Percentiles rank a stretch among this genome's conserved stretches.
Evolutionary conservation across 228 moss, liverwort and hornwort genomes (phyloP).

Genomic region (Sphagnum fallax): DNA sequence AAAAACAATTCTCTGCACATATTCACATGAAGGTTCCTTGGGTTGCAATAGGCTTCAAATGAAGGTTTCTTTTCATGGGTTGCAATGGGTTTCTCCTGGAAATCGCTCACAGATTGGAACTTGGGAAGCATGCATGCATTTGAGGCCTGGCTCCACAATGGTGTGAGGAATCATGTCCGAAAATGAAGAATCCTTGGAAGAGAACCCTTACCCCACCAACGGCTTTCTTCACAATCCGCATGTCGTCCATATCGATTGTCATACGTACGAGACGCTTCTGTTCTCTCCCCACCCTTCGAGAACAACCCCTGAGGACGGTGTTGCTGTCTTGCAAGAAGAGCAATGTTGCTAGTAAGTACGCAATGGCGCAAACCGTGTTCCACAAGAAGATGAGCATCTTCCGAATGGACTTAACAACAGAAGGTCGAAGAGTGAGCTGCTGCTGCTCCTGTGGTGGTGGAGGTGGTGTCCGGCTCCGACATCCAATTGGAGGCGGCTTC

Average conservation of each 20-base stretch:
- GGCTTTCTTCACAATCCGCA: slow-evolving; percentile 48
- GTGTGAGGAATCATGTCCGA: too few relatives aligned
- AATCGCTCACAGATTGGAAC: background rate
- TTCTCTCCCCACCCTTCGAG: slow-evolving; percentile 34
- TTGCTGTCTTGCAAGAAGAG: slow-evolving; percentile 64
- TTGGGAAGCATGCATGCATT: too few relatives aligned
- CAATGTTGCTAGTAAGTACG: slow-evolving; percentile 39
- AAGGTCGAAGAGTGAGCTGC: background rate
- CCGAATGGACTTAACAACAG: background rate
- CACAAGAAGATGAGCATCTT: slow-evolving; percentile 20
- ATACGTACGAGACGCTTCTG: slow-evolving; percentile 37
- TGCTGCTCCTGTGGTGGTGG: slow-evolving; percentile 14
- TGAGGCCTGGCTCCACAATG: too few relatives aligned
- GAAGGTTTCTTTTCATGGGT: too few relatives aligned
- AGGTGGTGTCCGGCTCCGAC: too few relatives aligned
- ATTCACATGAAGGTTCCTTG: background rate
- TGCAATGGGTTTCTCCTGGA: too few relatives aligned
- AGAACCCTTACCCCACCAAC: slow-evolving; percentile 52
- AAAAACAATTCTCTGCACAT: background rate
- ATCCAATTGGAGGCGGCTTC: slow-evolving; percentile 39
- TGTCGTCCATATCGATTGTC: slow-evolving; percentile 38
- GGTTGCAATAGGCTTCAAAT: too few relatives aligned
- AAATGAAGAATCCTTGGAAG: background rate
- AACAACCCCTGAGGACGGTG: slow-evolving; percentile 43
- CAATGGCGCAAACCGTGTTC: slow-evolving; percentile 57